Percentiles rank a stretch among this genome's conserved stretches.
phyloP scores from a whole-genome alignment of 2,329 filamentous ascomycete genomes.

The Fusarium brevicatenulatum region DNA sequence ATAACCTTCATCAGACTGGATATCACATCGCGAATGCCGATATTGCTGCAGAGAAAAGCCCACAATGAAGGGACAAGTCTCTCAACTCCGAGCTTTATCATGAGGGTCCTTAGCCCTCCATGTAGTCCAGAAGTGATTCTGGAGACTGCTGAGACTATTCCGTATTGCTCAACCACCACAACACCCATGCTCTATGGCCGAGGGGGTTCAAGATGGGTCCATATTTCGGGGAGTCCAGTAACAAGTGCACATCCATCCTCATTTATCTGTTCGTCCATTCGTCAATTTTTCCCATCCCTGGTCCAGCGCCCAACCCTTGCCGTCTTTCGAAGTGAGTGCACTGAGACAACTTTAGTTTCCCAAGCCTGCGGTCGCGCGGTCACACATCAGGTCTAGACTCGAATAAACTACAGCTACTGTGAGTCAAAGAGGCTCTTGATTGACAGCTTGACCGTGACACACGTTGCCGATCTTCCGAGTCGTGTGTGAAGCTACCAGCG shows the following conservation, averaged over 20 bases:
- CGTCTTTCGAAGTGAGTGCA: neutral
- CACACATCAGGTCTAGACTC: conserved; percentile 24
- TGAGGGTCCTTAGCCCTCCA: neutral
- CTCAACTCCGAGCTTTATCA: neutral
- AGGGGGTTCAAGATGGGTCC: neutral
- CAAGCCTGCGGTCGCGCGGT: conserved; percentile 27
- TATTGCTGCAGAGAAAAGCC: neutral
- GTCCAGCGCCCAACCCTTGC: conserved; percentile 1
- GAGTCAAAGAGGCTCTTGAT: neutral
- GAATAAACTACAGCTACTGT: conserved; percentile 4
- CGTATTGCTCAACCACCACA: neutral
- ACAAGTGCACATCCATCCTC: neutral
- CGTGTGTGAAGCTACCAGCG: conserved; percentile 1
- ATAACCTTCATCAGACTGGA: neutral
- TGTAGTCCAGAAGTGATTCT: neutral
- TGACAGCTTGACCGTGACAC: neutral
- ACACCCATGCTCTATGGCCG: neutral
- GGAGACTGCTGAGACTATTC: neutral
- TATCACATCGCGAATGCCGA: neutral
- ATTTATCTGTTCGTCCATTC: conserved; percentile 4
- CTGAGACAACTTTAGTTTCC: conserved; percentile 13
- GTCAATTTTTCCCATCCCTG: neutral
- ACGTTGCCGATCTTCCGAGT: conserved; percentile 32
- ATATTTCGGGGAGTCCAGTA: neutral
- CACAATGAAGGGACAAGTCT: neutral